Evolutionary conservation across 495 filamentous ascomycete species (phyloP), one percentile per base, ranked within the genome.

Genomic region (Immersiella caudata): DNA sequence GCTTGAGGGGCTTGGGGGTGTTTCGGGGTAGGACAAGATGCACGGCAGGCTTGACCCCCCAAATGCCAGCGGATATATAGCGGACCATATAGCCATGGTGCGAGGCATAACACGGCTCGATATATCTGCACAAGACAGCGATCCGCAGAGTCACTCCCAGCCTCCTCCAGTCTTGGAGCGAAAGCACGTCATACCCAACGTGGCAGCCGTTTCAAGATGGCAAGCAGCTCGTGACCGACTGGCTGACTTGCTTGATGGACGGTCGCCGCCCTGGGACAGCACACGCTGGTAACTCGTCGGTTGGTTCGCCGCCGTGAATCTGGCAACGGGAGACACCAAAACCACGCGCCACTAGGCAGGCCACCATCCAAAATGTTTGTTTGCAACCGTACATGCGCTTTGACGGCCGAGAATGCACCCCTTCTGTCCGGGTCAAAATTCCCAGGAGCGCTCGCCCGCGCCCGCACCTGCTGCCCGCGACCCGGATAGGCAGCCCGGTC

Each of bases 61-160:
- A 35, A 36, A 49, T 70, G 67, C 63, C 35, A 59, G 6, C 40
- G 68, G 67, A 67, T 71, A 70, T 72, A 67, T 66, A 65, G 62
- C 67, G 56, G 26, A 29, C 46, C 29, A 51, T 60, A 60, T 59
- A 60, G 64, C 57, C 64, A 40, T 60, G 68, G 65, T 62, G 51
- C 35, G 22, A 57, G 68, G 70, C 61, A 72, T 72, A 72, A 67
- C 26, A 67, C 49, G 29, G 60, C 60, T 59, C 64, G 65, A 29
- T 72, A 70, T 72, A 65, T 49, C 63, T 65, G 33, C 51, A 25
- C 8, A 46, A 59, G 56, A n/a, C 56, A 59, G 56, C 56, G 56
- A 59, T 59, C 56, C 2, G 24, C 3, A 33, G 18, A 26, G 21
- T 59, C 26, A 14, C 6, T 20, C 56, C 56, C 56, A 59, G 56